Percentiles rank a stretch among this genome's conserved stretches.
Conservation (phyloP, 163 green algal genomes). For the Coccomyxa subellipsoidea region DNA sequence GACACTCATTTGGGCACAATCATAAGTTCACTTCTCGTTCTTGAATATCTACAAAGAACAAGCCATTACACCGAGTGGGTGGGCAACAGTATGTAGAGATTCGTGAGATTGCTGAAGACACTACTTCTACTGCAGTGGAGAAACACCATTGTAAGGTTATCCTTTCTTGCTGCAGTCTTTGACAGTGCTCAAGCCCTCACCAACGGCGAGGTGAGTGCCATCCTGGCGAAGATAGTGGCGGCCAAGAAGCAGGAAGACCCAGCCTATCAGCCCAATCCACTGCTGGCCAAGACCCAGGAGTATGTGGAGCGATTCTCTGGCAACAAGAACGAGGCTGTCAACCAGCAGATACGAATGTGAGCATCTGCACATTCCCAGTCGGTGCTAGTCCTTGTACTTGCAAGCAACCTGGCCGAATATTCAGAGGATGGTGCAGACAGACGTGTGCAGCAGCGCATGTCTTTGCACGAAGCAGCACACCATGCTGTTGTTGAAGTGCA, state of each 20-base stretch:
- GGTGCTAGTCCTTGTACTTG: too few species aligned
- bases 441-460: too few species aligned
- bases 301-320: not conserved
- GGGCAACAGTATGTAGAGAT: too few species aligned
- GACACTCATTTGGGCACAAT: not conserved
- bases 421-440: too few species aligned
- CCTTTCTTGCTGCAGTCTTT: not conserved
- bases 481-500: too few species aligned
- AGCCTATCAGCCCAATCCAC: not conserved
- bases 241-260: not conserved
- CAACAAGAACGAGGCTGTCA: not conserved
- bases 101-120: too few species aligned
- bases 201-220: not conserved
- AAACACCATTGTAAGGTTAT: not conserved
- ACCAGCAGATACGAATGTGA: not conserved
- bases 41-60: too few species aligned
- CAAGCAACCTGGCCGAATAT: too few species aligned
- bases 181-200: not conserved
- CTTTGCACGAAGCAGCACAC: too few species aligned
- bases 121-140: too few species aligned
- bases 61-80: too few species aligned
- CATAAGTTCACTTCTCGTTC: not conserved
- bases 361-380: not conserved
- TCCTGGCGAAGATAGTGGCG: not conserved
- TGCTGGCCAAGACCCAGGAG: not conserved